phyloP scores from a whole-genome alignment of 2,329 filamentous ascomycete genomes.

The Aspergillus alliaceus region DNA sequence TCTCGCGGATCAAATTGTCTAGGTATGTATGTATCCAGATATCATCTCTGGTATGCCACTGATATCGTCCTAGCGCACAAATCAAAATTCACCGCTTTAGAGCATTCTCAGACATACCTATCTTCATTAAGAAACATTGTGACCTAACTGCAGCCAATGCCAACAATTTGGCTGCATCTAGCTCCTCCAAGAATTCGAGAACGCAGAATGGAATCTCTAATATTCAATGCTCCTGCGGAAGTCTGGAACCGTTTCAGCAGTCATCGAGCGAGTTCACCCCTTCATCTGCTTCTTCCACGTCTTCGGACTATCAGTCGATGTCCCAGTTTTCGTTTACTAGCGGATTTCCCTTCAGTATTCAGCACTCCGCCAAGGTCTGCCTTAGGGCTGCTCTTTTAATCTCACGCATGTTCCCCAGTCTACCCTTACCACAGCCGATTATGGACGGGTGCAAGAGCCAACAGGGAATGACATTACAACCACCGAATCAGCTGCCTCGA shows the following conservation, averaged over 20 bases:
- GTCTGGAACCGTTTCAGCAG: slow-evolving; percentile 30
- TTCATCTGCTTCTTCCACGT: slow-evolving; percentile 33
- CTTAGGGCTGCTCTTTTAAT: slow-evolving; percentile 42
- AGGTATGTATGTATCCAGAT: slow-evolving; percentile 29
- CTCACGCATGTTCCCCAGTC: slow-evolving; percentile 40
- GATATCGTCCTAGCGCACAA: slow-evolving; percentile 35
- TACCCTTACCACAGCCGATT: slow-evolving; percentile 39
- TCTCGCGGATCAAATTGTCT: slow-evolving; percentile 45
- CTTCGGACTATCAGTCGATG: slow-evolving; percentile 31
- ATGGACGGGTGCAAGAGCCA: slow-evolving; percentile 14
- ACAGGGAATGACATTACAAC: slow-evolving; percentile 16
- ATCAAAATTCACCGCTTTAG: slow-evolving; percentile 49
- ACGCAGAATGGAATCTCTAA: slow-evolving; percentile 24
- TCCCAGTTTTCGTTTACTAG: slow-evolving; percentile 30
- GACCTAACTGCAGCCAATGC: slow-evolving; percentile 39
- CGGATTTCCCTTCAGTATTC: slow-evolving; percentile 43
- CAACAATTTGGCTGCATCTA: slow-evolving; percentile 7
- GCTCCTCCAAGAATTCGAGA: slow-evolving; percentile 8
- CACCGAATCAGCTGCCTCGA: slow-evolving; percentile 32
- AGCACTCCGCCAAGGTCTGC: slow-evolving; percentile 44
- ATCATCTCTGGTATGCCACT: not conserved
- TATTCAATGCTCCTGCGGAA: slow-evolving; percentile 34
- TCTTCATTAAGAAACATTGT: slow-evolving; percentile 48
- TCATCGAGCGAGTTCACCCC: slow-evolving; percentile 33
- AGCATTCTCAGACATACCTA: slow-evolving; percentile 47